These are phyloP conservation scores for Acrocalymma vagum DNA, from an alignment of 2,329 filamentous ascomycete genomes.

Conservation along the genomic window DNA sequence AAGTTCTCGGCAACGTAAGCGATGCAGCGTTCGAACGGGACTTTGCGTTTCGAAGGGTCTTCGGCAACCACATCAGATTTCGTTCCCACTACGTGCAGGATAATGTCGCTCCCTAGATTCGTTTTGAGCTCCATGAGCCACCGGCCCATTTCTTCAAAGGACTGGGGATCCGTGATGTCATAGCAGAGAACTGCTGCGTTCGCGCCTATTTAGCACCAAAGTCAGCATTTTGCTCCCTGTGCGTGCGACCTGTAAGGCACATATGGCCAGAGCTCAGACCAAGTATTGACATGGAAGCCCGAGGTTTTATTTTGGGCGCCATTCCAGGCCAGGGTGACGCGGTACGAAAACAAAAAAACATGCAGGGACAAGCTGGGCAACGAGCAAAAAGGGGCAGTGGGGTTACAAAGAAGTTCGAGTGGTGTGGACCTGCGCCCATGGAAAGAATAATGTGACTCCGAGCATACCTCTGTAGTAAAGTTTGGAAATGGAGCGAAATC, in stretches of 20 bases:
- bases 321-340: slow-evolving; percentile 7
- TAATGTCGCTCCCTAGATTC: slow-evolving; percentile 78
- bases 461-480: slow-evolving; percentile 81
- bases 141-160: slow-evolving; percentile 89
- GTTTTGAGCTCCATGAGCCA: slow-evolving; percentile 87
- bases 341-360: slow-evolving; percentile 4
- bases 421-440: not conserved
- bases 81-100: slow-evolving; percentile 92
- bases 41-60: slow-evolving; percentile 79
- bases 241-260: too few species aligned
- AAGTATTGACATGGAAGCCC: not conserved
- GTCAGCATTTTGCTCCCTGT: slow-evolving; percentile 9
- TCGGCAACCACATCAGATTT: slow-evolving; percentile 82
- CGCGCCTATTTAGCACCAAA: slow-evolving; percentile 64
- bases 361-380: slow-evolving; percentile 8
- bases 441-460: not conserved
- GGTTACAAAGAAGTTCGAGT: not conserved
- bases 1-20: slow-evolving; percentile 94
- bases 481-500: slow-evolving; percentile 91
- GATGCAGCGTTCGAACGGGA: slow-evolving; percentile 95
- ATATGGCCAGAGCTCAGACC: slow-evolving; percentile 6
- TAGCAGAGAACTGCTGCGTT: slow-evolving; percentile 95
- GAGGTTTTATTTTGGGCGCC: slow-evolving; percentile 12
- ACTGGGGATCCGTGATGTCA: slow-evolving; percentile 85
- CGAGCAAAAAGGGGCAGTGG: slow-evolving; percentile 11